phyloP scores from a whole-genome alignment of 768 basidiomycete genomes.

The Daedaleopsis sinensis region DNA sequence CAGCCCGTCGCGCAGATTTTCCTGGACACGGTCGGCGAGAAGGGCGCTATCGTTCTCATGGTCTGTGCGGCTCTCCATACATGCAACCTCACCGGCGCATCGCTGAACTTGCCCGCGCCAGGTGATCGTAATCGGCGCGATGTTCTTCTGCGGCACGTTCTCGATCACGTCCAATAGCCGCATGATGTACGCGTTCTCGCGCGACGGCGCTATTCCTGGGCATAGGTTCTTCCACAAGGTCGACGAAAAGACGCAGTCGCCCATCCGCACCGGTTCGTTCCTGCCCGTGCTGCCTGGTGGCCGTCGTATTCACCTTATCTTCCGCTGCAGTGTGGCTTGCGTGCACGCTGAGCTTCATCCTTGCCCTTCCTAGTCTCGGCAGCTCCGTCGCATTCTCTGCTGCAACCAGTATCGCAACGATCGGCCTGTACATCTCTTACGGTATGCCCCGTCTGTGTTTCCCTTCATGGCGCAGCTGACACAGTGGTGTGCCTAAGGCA shows the following conservation, averaged over 20 bases:
- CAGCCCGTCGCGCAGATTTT: constrained; percentile 83
- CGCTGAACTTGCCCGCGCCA: constrained; percentile 22
- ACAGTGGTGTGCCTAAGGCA: constrained; percentile 34
- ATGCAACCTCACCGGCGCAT: not conserved
- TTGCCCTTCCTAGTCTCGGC: constrained; percentile 74
- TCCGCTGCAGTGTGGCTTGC: constrained; percentile 84
- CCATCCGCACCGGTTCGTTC: constrained; percentile 63
- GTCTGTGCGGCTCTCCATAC: constrained; percentile 32
- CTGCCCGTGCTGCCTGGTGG: not conserved
- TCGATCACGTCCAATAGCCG: constrained; percentile 78
- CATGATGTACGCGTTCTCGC: constrained; percentile 83
- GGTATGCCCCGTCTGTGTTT: constrained; percentile 37
- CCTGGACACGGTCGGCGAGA: constrained; percentile 72
- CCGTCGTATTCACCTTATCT: not conserved
- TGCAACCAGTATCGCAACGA: constrained; percentile 64
- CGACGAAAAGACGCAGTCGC: constrained; percentile 57
- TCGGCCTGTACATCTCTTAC: constrained; percentile 78
- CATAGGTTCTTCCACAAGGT: constrained; percentile 70
- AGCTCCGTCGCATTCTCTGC: constrained; percentile 69
- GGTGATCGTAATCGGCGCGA: constrained; percentile 69
- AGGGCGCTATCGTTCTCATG: constrained; percentile 77
- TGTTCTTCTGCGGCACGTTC: constrained; percentile 81
- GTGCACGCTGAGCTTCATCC: constrained; percentile 72
- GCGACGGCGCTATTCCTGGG: constrained; percentile 75
- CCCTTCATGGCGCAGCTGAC: not conserved